Conservation (phyloP, 2,329 filamentous ascomycete genomes). For the Neofusicoccum umdonicola region DNA sequence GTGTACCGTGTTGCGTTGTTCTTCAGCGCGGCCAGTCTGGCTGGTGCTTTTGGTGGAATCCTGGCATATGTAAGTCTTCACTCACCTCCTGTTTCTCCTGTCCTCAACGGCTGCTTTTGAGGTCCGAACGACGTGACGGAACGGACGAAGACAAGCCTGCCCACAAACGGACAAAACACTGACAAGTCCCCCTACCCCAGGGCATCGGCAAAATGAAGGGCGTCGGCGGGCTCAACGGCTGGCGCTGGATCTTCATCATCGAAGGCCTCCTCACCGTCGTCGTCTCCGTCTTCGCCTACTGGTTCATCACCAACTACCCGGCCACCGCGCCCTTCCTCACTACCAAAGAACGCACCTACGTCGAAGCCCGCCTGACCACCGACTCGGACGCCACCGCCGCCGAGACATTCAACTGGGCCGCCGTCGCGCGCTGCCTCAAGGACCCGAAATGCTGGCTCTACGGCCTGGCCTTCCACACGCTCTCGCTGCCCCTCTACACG, state of each 20-base stretch:
- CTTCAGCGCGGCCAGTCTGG: conserved; percentile 57
- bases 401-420: conserved; percentile 67
- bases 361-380: conserved; percentile 61
- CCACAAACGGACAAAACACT: not conserved
- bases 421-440: conserved; percentile 61
- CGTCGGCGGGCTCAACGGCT: conserved; percentile 45
- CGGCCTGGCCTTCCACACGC: conserved; percentile 68
- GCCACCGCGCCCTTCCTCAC: conserved; percentile 58
- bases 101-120: not conserved
- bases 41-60: conserved; percentile 61
- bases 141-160: not conserved
- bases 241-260: conserved; percentile 43
- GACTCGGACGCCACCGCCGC: conserved; percentile 69
- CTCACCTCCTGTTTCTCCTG: not conserved
- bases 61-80: conserved; percentile 44
- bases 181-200: conserved; percentile 19
- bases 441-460: conserved; percentile 73
- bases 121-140: not conserved
- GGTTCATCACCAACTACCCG: conserved; percentile 67
- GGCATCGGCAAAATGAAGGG: conserved; percentile 61
- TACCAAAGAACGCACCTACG: conserved; percentile 52
- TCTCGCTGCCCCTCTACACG: conserved; percentile 55
- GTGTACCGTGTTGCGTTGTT: conserved; percentile 61
- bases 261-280: conserved; percentile 37
- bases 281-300: conserved; percentile 40